These are phyloP conservation scores for Sphagnum contortum DNA, from an alignment of 225 moss, liverwort and hornwort genomes.

Conservation along the genomic window DNA sequence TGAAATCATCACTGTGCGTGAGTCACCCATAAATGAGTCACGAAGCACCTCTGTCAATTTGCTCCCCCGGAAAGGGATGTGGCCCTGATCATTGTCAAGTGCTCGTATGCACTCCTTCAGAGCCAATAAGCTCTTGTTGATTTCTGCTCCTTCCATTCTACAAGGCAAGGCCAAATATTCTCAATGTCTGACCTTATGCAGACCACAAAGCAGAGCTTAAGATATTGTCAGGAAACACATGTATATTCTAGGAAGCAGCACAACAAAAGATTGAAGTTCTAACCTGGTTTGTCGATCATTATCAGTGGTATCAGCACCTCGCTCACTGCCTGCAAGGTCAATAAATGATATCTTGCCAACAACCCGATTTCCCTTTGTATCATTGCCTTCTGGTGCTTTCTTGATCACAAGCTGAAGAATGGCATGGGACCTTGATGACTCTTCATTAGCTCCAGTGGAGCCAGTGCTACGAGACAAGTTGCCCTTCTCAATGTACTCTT, in stretches of 20 bases:
- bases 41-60: conserved; percentile 97
- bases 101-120: conserved; percentile 99
- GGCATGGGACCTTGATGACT: conserved; percentile 97
- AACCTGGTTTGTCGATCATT: conserved; percentile 97
- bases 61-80: conserved; percentile 96
- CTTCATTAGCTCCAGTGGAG: conserved; percentile 98
- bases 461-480: conserved; percentile 76
- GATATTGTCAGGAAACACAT: too few species aligned
- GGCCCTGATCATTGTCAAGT: conserved; percentile 97
- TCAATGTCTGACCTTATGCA: too few species aligned
- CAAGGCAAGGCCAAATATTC: conserved; percentile 13
- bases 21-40: conserved; percentile 97
- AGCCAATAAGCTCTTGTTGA: conserved; percentile 95
- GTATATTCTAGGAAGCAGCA: too few species aligned
- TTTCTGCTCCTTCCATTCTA: conserved; percentile 99
- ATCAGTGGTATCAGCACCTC: conserved; percentile 99
- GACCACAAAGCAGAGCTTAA: too few species aligned
- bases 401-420: conserved; percentile 94
- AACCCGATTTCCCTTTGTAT: conserved; percentile 55
- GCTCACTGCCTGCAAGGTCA: conserved; percentile 97
- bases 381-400: conserved; percentile 80
- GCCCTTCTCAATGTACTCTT: conserved; percentile 68
- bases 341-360: conserved; percentile 81
- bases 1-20: conserved; percentile 99
- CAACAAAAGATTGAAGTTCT: not conserved